Percentiles rank a stretch among this genome's conserved stretches.
These are phyloP conservation scores for Candida incommunis DNA, from an alignment of 805 yeast species.

Conservation along the genomic window DNA sequence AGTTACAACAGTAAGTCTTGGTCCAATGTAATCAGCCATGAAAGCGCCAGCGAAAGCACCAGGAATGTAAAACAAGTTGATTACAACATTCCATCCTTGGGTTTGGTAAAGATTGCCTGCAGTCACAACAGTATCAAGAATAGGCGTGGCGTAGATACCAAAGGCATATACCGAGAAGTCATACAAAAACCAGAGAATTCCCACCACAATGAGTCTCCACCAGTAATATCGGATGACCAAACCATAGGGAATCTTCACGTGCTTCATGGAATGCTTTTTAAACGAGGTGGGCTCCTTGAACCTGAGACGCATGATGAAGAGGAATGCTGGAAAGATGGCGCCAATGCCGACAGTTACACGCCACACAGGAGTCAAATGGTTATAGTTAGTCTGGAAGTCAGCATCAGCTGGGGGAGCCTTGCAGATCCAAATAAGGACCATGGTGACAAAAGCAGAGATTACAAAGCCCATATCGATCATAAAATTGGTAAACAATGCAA, in stretches of 20 bases:
- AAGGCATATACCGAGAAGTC: conserved; percentile 82
- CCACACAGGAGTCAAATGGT: conserved; percentile 76
- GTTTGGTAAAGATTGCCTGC: conserved; percentile 51
- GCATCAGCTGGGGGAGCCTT: conserved; percentile 20
- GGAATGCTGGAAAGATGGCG: conserved; percentile 69
- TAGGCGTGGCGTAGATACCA: conserved; percentile 68
- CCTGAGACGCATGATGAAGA: conserved; percentile 64
- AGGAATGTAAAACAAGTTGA: conserved; percentile 78
- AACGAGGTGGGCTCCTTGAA: conserved; percentile 64
- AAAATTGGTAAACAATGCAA: conserved; percentile 75
- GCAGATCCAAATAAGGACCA: conserved; percentile 77
- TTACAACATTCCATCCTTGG: conserved; percentile 87
- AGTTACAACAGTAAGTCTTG: conserved; percentile 55
- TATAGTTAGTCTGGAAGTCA: conserved; percentile 14
- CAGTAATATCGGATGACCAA: conserved; percentile 67
- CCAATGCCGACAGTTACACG: conserved; percentile 83
- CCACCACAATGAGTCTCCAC: conserved; percentile 57
- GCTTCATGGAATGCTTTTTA: conserved; percentile 54
- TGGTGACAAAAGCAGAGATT: conserved; percentile 67
- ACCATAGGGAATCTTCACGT: conserved; percentile 45
- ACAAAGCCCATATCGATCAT: conserved; percentile 87
- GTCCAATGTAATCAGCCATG: conserved; percentile 80
- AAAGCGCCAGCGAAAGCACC: conserved; percentile 84
- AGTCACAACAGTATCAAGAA: conserved; percentile 46
- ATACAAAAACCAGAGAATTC: conserved; percentile 81